A percentile compares a stretch with the other conserved stretches of the same genome.
phyloP scores from a whole-genome alignment of 768 basidiomycete genomes.

The Termitomyces sp. region DNA sequence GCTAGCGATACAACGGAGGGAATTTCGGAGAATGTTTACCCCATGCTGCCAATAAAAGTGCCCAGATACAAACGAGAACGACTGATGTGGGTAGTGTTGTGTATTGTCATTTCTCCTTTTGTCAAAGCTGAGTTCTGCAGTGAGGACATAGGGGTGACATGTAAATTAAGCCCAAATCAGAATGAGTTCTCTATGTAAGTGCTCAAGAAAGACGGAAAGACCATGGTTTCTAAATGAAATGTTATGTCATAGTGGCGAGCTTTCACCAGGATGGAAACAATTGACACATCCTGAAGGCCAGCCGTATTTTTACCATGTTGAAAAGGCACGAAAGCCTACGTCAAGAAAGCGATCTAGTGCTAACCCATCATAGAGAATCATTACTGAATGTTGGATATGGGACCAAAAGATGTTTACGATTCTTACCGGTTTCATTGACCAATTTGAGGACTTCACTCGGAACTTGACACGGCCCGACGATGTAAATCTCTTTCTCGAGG shows the following conservation, averaged over 20 bases:
- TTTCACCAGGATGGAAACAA: slow-evolving; percentile 9
- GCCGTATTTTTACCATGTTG: slow-evolving; percentile 4
- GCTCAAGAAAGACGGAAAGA: background rate
- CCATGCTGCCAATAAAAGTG: background rate
- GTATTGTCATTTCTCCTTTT: too few relatives aligned
- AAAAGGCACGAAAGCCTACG: background rate
- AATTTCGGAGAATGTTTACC: background rate
- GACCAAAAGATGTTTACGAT: background rate
- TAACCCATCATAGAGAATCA: background rate
- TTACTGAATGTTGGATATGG: slow-evolving; percentile 10
- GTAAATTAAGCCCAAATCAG: background rate
- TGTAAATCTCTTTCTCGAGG: slow-evolving; percentile 1
- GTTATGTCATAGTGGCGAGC: background rate
- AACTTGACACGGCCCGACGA: slow-evolving; percentile 4
- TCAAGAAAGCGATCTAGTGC: background rate
- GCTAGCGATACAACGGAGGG: background rate
- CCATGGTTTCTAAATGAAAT: background rate
- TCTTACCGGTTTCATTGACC: background rate
- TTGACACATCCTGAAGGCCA: slow-evolving; percentile 10
- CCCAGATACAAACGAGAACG: slow-evolving; percentile 1
- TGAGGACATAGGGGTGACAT: background rate
- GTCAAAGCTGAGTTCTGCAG: background rate
- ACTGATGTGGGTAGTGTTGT: background rate
- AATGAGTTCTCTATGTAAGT: slow-evolving; percentile 2
- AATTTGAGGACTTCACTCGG: slow-evolving; percentile 1